Percentiles rank a stretch among this genome's conserved stretches.
Evolutionary conservation across 2,329 filamentous ascomycete genomes (phyloP).

Genomic region (Microdochium nivale): DNA sequence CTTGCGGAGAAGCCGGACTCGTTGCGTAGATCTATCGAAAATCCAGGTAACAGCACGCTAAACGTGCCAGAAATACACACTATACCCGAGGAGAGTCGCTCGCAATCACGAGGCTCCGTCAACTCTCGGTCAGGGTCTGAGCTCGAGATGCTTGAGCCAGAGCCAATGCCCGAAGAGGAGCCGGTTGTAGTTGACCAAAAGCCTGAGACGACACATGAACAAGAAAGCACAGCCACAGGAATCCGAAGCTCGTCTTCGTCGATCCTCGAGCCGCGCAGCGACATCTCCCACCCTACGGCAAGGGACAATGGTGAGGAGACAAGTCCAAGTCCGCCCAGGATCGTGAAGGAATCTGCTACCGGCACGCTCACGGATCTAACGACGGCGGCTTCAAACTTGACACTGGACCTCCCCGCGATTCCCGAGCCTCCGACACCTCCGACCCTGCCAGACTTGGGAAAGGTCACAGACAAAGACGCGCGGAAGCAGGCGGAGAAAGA

Average conservation of each 20-base stretch:
- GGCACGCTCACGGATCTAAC: conserved; percentile 5
- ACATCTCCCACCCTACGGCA: background rate
- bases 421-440: conserved; percentile 46
- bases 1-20: conserved; percentile 14
- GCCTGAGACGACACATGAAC: background rate
- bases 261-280: background rate
- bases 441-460: conserved; percentile 43
- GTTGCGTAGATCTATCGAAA: conserved; percentile 34
- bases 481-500: conserved; percentile 64
- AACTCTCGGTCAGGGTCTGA: conserved; percentile 9
- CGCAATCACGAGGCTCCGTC: conserved; percentile 2
- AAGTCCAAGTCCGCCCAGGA: background rate
- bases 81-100: conserved; percentile 4
- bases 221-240: background rate
- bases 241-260: background rate
- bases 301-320: background rate
- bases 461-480: conserved; percentile 54
- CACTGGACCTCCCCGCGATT: conserved; percentile 29
- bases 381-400: conserved; percentile 8
- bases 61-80: conserved; percentile 1
- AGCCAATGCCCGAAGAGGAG: conserved; percentile 14
- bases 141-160: conserved; percentile 15
- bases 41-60: background rate
- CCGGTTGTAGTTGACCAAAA: conserved; percentile 2
- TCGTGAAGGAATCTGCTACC: background rate